These are phyloP conservation scores for Scorias spongiosa DNA, from an alignment of 2,329 filamentous ascomycete species.

Conservation along the genomic window DNA sequence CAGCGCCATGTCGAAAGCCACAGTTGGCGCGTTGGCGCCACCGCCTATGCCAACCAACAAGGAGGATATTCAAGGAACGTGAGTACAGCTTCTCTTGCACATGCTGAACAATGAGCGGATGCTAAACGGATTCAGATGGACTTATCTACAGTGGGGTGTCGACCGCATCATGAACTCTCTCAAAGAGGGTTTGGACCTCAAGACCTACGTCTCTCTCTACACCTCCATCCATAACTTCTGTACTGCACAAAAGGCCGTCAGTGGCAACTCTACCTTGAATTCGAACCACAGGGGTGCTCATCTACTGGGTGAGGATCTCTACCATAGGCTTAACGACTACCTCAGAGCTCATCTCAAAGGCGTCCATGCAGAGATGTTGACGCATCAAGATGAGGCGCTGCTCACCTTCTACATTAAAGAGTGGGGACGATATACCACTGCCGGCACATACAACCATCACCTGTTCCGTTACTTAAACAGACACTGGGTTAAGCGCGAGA, in stretches of 20 bases:
- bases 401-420: constrained; percentile 89
- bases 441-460: constrained; percentile 95
- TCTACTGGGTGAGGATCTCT: constrained; percentile 87
- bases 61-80: constrained; percentile 24
- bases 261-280: constrained; percentile 33
- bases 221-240: constrained; percentile 98
- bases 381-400: constrained; percentile 77
- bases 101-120: background rate
- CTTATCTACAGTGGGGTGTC: constrained; percentile 75
- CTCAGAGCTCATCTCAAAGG: constrained; percentile 60
- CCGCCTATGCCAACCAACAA: constrained; percentile 21
- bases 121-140: constrained; percentile 49
- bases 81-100: constrained; percentile 4
- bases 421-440: constrained; percentile 90
- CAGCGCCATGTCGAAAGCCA: constrained; percentile 1
- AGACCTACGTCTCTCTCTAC: constrained; percentile 95
- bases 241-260: constrained; percentile 86
- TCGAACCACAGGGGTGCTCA: constrained; percentile 67
- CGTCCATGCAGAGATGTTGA: constrained; percentile 57
- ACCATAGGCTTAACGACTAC: constrained; percentile 79
- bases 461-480: constrained; percentile 91
- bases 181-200: constrained; percentile 84
- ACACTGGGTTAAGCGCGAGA: constrained; percentile 97
- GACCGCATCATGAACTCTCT: constrained; percentile 87
- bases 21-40: constrained; percentile 3